Evolutionary conservation across 2,329 filamentous ascomycete species (phyloP).

Genomic region (Aspergillus udagawae): DNA sequence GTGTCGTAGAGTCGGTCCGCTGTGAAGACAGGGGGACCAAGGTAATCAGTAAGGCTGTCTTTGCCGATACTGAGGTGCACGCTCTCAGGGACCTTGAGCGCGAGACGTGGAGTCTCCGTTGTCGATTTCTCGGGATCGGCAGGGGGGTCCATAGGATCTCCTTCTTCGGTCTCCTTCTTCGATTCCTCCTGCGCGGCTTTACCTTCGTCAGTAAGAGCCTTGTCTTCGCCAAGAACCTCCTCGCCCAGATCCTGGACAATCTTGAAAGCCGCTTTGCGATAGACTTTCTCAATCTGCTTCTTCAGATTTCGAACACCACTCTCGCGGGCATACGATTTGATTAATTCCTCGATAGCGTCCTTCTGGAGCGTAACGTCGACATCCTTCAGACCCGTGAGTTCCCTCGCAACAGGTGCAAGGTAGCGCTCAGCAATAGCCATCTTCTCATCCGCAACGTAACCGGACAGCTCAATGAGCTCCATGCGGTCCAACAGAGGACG

Average conservation of each 20-base stretch:
- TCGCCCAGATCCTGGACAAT: constrained; percentile 95
- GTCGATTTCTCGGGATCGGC: constrained; percentile 38
- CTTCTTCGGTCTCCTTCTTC: constrained; percentile 53
- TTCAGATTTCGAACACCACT: constrained; percentile 96
- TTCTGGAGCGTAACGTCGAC: constrained; percentile 84
- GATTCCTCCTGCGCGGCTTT: constrained; percentile 68
- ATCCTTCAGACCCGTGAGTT: constrained; percentile 82
- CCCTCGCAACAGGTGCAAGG: constrained; percentile 88
- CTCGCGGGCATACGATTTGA: constrained; percentile 97
- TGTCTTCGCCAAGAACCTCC: constrained; percentile 71
- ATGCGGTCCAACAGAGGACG: constrained; percentile 90
- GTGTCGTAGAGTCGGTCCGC: constrained; percentile 92
- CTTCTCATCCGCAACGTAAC: constrained; percentile 97
- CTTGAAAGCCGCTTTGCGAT: constrained; percentile 93
- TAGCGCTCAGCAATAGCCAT: constrained; percentile 96
- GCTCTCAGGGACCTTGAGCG: constrained; percentile 76
- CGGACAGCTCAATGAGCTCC: constrained; percentile 94
- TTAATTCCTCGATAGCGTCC: constrained; percentile 89
- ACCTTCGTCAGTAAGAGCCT: constrained; percentile 79
- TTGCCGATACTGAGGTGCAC: constrained; percentile 85
- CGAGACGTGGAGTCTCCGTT: constrained; percentile 62
- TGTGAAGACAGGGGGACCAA: constrained; percentile 92
- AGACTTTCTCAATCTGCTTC: constrained; percentile 99
- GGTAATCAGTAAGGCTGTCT: constrained; percentile 92
- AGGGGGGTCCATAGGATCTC: constrained; percentile 60